Base-by-base conservation (phyloP, 306 rosid species). In the Delonix regia region DNA sequence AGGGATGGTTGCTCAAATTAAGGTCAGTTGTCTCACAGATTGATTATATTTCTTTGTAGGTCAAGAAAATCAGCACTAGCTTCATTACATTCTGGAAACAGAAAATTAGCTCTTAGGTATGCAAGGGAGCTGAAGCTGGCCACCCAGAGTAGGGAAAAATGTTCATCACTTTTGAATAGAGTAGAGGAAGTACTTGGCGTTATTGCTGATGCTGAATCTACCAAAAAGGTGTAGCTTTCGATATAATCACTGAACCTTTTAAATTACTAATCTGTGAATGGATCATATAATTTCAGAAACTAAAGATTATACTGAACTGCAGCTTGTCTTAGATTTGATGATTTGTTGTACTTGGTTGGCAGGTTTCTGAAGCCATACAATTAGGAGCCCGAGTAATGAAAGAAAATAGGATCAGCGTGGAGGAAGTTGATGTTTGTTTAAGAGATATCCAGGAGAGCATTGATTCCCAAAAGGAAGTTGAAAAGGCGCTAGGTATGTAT, bases 291-390 rank as follows among this genome's bases (percentile, higher is more conserved):
- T 47, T 71, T 18, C 42, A 65, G 66, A 51, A 25, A 80, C 49
- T 76, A 62, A 69, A 57, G 41, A 34, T 59, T 63, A 41, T 45
- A 61, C 66, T 56, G 44, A 77, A 44, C 73, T 55, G 52, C 55
- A 25, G 72, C 18, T 64, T 77, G 68, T 74, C 75, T 55, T 73
- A 67, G 56, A 21, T 64, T 7, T 49, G 71, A 33, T 34, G 71
- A 56, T 70, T 66, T 16, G 2, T 78, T 84, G 38, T 73, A 24
- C 65, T 42, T 56, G 77, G 81, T 71, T 81, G 36, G 78, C 85
- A 94, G 99, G 94, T 92, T 81, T 82, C 97, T 61, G 99, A 95
- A 82, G 99, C 98, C 80, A 88, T 95, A 82, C 88, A 85, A 80
- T 85, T 88, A 56, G 98, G 99, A 81, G 95, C 99, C 38, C 87